Evolutionary conservation across 441 rosid species (phyloP).

Genomic region (Erodium trifolium): DNA sequence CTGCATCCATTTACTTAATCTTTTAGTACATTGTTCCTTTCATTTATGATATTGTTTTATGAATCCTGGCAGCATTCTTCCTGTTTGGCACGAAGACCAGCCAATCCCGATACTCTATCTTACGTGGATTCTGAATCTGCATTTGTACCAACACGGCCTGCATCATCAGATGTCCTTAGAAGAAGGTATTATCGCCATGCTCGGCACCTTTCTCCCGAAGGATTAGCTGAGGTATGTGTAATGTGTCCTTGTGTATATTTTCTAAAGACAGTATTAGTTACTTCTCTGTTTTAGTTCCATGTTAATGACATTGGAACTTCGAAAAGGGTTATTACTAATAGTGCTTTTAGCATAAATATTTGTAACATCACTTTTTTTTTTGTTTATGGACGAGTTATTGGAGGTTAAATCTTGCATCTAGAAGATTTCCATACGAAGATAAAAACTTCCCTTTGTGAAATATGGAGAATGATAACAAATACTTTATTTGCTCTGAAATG

Average conservation of each 20-base stretch:
- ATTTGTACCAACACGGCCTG: slow-evolving; percentile 24
- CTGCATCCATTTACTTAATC: too few species aligned
- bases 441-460: too few species aligned
- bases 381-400: not conserved
- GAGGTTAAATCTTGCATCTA: not conserved
- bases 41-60: not conserved
- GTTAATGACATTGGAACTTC: not conserved
- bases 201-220: slow-evolving; percentile 71
- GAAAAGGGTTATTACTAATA: not conserved
- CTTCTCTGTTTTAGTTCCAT: not conserved
- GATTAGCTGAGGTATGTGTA: slow-evolving; percentile 61
- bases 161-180: slow-evolving; percentile 32
- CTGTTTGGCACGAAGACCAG: slow-evolving; percentile 20
- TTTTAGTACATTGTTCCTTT: not conserved
- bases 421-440: too few species aligned
- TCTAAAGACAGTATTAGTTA: not conserved
- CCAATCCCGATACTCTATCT: slow-evolving; percentile 14
- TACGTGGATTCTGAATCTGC: slow-evolving; percentile 10
- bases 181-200: slow-evolving; percentile 48
- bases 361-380: not conserved
- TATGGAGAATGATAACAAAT: too few species aligned
- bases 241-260: not conserved
- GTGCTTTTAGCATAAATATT: not conserved
- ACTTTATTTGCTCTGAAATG: too few species aligned
- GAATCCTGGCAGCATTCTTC: not conserved